These are phyloP conservation scores for Fraxinus quadrangulata DNA, from an alignment of 257 asterid species.

Conservation along the genomic window DNA sequence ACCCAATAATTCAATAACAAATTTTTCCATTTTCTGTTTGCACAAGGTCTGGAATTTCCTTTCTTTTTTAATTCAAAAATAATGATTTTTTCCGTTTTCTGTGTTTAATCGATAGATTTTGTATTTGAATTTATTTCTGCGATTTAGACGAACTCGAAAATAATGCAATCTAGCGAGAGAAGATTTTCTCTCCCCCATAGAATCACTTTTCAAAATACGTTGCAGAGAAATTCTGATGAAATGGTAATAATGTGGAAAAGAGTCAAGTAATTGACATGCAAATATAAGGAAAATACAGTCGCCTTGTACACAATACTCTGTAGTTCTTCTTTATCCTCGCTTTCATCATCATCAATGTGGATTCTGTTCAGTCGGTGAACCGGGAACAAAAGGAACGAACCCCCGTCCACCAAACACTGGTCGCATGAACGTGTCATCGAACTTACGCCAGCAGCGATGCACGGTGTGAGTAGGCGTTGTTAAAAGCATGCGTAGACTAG, in stretches of 20 bases:
- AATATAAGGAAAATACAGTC: background rate
- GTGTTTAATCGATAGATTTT: no score
- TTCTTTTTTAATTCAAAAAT: no score
- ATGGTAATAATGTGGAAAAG: background rate
- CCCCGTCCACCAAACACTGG: slow-evolving; percentile 54
- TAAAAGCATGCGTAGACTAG: slow-evolving; percentile 38
- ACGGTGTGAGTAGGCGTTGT: slow-evolving; percentile 41
- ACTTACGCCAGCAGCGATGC: slow-evolving; percentile 44
- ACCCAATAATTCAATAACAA: no score
- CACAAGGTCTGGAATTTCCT: no score
- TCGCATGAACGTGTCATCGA: slow-evolving; percentile 48
- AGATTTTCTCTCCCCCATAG: background rate
- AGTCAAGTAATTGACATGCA: background rate
- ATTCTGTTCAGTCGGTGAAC: slow-evolving; percentile 37
- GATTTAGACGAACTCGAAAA: no score
- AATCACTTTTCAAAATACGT: background rate
- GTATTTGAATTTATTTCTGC: no score
- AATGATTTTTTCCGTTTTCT: no score
- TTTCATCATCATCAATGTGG: slow-evolving; percentile 13
- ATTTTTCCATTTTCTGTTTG: no score
- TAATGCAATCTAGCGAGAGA: no score
- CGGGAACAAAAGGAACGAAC: slow-evolving; percentile 37
- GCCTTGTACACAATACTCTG: background rate
- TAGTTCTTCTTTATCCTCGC: background rate
- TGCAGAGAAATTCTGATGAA: background rate